Evolutionary conservation across 2,329 filamentous ascomycete species (phyloP), one percentile per base, ranked within the genome.

Genomic region (Bipolaris victoriae): DNA sequence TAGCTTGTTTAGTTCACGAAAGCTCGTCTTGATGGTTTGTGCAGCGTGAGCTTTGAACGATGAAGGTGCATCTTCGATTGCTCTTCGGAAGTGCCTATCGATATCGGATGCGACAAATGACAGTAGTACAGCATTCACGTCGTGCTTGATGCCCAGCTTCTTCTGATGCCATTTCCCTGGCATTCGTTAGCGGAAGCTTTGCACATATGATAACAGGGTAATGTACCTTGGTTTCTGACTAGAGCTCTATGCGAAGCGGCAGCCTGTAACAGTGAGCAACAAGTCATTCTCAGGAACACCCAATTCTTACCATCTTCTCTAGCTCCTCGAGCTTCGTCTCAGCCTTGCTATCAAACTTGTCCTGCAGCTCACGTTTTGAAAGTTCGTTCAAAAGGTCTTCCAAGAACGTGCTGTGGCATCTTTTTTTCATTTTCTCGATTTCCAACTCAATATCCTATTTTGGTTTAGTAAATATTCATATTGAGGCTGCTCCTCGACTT

Each of bases 71-170:
- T 11, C 11, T 11, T 60, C 57, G 11, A 57, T 20, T 10, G 39
- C 20, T 3, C 3, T 9, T 3, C 49, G 49, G 29, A 62, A 62
- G 2, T 44, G 39, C 11, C n/a, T n/a, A 13, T 57, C 50, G 1
- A 60, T 60, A 2, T 7, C 1, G 2, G 29, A 7, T 13, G 7
- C 36, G 0, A 36, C 29, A 5, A 48, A 41, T 6, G 43, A 36
- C 7, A 62, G 9, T 3, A 62, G 35, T 3, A 48, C 44, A 18
- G 45, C 48, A 13, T 62, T 60, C 44, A 48, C 37, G 11, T 62
- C 44, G 7, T 37, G 5, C 3, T 58, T 11, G 18, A 60, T 36
- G 10, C 11, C 11, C 1, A 50, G 29, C 29, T 55, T 62, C 44
- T 62, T 62, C 13, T 60, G 51, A 15, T n/a, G 7, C 6, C 52